phyloP scores from a whole-genome alignment of 2,329 filamentous ascomycete species.

The Rhynchosporium secalis region DNA sequence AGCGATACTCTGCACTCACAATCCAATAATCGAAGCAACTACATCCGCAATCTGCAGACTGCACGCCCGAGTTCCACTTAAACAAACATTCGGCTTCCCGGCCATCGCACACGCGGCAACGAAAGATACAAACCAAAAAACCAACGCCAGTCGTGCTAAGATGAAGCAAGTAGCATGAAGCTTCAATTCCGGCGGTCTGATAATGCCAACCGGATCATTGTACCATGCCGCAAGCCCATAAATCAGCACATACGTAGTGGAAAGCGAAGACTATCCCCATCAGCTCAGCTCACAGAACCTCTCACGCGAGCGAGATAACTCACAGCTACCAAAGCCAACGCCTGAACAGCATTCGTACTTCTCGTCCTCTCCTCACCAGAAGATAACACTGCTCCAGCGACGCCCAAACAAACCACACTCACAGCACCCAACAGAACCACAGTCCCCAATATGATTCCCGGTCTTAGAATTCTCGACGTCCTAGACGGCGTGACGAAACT shows the following conservation, averaged over 20 bases:
- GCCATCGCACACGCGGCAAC: slow-evolving; percentile 27
- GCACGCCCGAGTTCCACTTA: slow-evolving; percentile 20
- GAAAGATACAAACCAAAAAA: slow-evolving; percentile 31
- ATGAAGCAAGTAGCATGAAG: slow-evolving; percentile 34
- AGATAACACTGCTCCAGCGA: slow-evolving; percentile 20
- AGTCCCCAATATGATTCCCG: slow-evolving; percentile 26
- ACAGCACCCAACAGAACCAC: slow-evolving; percentile 22
- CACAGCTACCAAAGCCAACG: slow-evolving; percentile 29
- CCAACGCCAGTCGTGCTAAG: slow-evolving; percentile 29
- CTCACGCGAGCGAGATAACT: slow-evolving; percentile 12
- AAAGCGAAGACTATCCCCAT: slow-evolving; percentile 26
- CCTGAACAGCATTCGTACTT: slow-evolving; percentile 24
- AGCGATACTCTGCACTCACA: slow-evolving; percentile 24
- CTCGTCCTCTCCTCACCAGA: slow-evolving; percentile 17
- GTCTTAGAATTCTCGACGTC: slow-evolving; percentile 26
- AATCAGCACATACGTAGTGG: slow-evolving; percentile 30
- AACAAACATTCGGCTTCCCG: slow-evolving; percentile 25
- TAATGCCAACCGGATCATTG: slow-evolving; percentile 29
- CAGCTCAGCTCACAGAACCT: neutral
- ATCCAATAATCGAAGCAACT: slow-evolving; percentile 26
- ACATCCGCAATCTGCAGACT: slow-evolving; percentile 27
- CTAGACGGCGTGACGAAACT: slow-evolving; percentile 14
- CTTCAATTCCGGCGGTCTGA: slow-evolving; percentile 27
- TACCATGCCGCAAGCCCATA: slow-evolving; percentile 26
- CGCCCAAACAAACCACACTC: slow-evolving; percentile 21